Evolutionary conservation across 2,329 filamentous ascomycete genomes (phyloP), one percentile per base, ranked within the genome.

Genomic region (Eutypa lata): DNA sequence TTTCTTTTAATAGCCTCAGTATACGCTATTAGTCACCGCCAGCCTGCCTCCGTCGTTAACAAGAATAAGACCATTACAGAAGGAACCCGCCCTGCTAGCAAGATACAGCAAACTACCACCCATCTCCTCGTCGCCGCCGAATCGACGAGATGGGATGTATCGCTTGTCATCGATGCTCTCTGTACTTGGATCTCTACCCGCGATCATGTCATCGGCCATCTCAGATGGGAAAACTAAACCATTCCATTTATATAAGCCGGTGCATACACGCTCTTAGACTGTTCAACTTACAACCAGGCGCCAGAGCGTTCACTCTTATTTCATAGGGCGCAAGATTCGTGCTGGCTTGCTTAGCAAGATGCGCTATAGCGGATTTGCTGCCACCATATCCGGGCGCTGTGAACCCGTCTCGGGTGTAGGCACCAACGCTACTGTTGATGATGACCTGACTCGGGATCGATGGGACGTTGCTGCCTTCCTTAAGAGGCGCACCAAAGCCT

Each of bases 281-380:
- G 11, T 21, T 7, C 7, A 16, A 52, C 52, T 56, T 52, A 54
- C 54, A 50, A 10, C 55, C 53, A 31, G 53, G 55, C 8, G 55
- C 55, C 40, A 57, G n/a, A 19, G 48, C 53, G 24, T 57, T 54
- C 7, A 50, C 53, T 44, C 53, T 40, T 18, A 55, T 55, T 8
- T 51, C 44, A n/a, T 55, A 55, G 19, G 38, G 24, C 3, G 45
- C 55, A 13, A 57, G 28, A 14, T 51, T 55, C 16, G 26, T 57
- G 18, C 49, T 52, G 10, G 52, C 47, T 19, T 54, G 52, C 45
- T 88, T 89, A 3, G 81, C 82, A 26, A 90, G 63, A 50, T 90
- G 86, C 14, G 84, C 76, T 0, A 86, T 79, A 0, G 84, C 88
- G 0, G 81, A 85, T 68, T 91, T 91, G 60, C 81, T 44, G 6